phyloP scores from a whole-genome alignment of 192 early-diverging fungal species.

The Coemansia sp. region DNA sequence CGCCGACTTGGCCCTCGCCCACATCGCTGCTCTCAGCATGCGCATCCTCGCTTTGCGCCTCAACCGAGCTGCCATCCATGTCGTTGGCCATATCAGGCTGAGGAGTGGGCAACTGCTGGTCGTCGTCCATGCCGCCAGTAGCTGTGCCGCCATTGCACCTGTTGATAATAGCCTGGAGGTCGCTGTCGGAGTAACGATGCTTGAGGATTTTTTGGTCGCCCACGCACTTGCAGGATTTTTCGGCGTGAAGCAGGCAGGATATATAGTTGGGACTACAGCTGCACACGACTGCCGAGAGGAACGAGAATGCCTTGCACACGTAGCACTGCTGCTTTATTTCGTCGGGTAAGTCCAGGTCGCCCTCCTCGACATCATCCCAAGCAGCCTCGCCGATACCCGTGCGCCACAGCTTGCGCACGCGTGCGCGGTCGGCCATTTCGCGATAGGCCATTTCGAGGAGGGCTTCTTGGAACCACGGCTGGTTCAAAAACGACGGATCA shows the following conservation, averaged over 20 bases:
- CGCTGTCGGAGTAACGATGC: slow-evolving; percentile 58
- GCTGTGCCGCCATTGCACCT: slow-evolving; percentile 14
- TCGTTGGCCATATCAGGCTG: not conserved
- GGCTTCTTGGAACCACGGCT: slow-evolving; percentile 51
- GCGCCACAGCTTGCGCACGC: slow-evolving; percentile 28
- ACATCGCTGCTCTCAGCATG: not conserved
- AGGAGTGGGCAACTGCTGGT: not conserved
- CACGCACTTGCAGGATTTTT: slow-evolving; percentile 59
- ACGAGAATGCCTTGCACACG: slow-evolving; percentile 73
- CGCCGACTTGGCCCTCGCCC: not conserved
- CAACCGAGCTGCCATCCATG: not conserved
- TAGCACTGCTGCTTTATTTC: slow-evolving; percentile 72
- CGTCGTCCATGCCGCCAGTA: not conserved
- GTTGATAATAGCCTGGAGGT: slow-evolving; percentile 46
- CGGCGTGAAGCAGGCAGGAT: slow-evolving; percentile 66
- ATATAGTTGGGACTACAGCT: slow-evolving; percentile 63
- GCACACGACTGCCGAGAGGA: slow-evolving; percentile 69
- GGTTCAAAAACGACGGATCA: slow-evolving; percentile 13
- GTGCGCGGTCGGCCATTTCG: slow-evolving; percentile 60
- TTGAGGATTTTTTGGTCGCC: slow-evolving; percentile 40
- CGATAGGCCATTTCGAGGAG: slow-evolving; percentile 57
- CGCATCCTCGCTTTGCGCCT: not conserved
- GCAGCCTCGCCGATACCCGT: slow-evolving; percentile 21
- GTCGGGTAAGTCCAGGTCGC: slow-evolving; percentile 55
- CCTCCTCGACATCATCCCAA: slow-evolving; percentile 48